Percentiles rank a stretch among this genome's conserved stretches.
phyloP scores from a whole-genome alignment of 2,329 filamentous ascomycete species.

The Fusarium xylarioides region DNA sequence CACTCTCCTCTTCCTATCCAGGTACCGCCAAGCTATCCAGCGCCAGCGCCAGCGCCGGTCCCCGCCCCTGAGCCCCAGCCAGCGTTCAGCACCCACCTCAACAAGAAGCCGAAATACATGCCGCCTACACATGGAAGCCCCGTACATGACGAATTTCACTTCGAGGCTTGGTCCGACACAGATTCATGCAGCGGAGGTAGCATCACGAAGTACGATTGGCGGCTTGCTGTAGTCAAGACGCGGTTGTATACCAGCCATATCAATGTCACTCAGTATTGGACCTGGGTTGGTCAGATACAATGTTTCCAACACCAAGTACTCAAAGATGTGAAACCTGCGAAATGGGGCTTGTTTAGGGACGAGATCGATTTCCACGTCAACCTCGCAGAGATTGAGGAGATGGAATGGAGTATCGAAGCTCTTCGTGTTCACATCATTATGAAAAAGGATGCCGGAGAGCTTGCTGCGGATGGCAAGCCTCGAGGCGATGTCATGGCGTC shows the following conservation, averaged over 20 bases:
- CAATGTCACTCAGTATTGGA: slow-evolving; percentile 65
- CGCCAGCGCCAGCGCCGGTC: slow-evolving; percentile 4
- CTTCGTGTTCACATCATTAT: slow-evolving; percentile 56
- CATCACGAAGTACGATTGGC: slow-evolving; percentile 60
- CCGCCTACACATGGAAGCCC: slow-evolving; percentile 22
- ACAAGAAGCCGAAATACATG: slow-evolving; percentile 41
- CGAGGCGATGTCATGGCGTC: slow-evolving; percentile 59
- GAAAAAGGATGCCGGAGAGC: slow-evolving; percentile 39
- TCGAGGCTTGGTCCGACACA: slow-evolving; percentile 59
- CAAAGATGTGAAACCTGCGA: slow-evolving; percentile 53
- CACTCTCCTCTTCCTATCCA: slow-evolving; percentile 42
- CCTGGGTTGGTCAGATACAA: slow-evolving; percentile 54
- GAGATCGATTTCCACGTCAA: slow-evolving; percentile 61
- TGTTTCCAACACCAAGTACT: slow-evolving; percentile 65
- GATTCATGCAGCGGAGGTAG: slow-evolving; percentile 60
- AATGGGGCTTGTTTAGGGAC: slow-evolving; percentile 61
- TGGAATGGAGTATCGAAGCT: slow-evolving; percentile 55
- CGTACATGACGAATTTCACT: slow-evolving; percentile 52
- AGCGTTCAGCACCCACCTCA: slow-evolving; percentile 28
- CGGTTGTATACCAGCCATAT: slow-evolving; percentile 56
- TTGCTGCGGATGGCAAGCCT: slow-evolving; percentile 46
- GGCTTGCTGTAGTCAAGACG: slow-evolving; percentile 63
- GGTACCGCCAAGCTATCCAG: background rate
- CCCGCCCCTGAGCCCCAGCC: slow-evolving; percentile 1
- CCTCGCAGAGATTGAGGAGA: slow-evolving; percentile 56